Percentiles rank a stretch among this genome's conserved stretches.
Conservation (phyloP, 75 land plant genomes). For the Sequoia sempervirens region DNA sequence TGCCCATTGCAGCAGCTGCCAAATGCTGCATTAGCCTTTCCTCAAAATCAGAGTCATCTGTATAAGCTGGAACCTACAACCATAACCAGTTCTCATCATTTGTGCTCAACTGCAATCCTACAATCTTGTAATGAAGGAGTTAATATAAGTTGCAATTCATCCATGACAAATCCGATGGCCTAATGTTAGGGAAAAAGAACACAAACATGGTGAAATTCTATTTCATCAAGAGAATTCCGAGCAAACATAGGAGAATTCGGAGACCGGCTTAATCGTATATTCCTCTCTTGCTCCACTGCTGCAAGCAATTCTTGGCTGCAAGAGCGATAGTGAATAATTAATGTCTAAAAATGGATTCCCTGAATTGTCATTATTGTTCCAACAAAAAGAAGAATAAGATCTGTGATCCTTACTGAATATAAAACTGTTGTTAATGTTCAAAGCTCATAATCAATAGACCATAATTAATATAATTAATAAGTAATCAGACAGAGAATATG, state of each 20-base stretch:
- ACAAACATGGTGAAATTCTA: constrained; percentile 80
- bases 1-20: constrained; percentile 91
- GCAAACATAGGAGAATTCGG: constrained; percentile 63
- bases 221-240: constrained; percentile 74
- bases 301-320: constrained; percentile 92
- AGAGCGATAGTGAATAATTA: neutral
- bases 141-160: neutral
- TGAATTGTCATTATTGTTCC: neutral
- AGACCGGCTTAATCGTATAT: constrained; percentile 42
- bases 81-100: neutral
- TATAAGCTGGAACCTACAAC: constrained; percentile 76
- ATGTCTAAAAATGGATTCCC: neutral
- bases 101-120: neutral
- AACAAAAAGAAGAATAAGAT: neutral
- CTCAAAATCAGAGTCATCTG: constrained; percentile 81
- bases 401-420: neutral
- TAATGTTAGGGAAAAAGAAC: neutral
- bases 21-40: constrained; percentile 97
- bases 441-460: neutral
- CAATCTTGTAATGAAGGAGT: neutral
- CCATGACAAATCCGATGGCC: neutral
- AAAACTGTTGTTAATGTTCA: neutral
- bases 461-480: neutral
- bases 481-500: neutral
- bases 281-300: constrained; percentile 86